Evolutionary conservation across 139 green algal genomes (phyloP).

Genomic region (Auxenochlorella pyrenoidosa): DNA sequence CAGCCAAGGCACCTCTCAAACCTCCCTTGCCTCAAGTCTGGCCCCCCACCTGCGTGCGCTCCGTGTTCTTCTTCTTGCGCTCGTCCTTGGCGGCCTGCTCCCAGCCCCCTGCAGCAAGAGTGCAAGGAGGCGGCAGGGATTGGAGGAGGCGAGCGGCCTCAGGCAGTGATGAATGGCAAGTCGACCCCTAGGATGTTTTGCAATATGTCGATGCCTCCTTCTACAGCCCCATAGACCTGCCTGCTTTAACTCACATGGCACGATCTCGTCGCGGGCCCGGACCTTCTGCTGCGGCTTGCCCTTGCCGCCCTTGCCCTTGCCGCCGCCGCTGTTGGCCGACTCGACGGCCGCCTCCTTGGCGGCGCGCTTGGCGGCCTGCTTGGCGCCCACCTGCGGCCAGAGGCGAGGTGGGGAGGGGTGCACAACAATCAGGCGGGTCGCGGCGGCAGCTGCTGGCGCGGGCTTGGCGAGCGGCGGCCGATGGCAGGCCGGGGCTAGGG

Average conservation of each 20-base stretch:
- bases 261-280: conserved; percentile 13
- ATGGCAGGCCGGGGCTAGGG: too few relatives aligned
- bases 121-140: background rate
- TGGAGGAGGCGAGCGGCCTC: background rate
- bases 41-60: background rate
- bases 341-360: conserved; percentile 17
- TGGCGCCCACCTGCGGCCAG: conserved; percentile 22
- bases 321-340: too few relatives aligned
- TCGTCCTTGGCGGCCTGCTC: conserved; percentile 24
- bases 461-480: too few relatives aligned
- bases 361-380: conserved; percentile 9
- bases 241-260: background rate
- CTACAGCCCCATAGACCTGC: background rate
- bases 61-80: conserved; percentile 29
- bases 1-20: background rate
- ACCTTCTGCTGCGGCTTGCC: background rate
- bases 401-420: background rate
- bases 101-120: background rate
- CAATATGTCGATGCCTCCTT: too few relatives aligned
- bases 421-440: background rate
- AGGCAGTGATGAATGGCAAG: background rate
- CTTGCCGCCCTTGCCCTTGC: conserved; percentile 19
- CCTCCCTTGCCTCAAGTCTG: background rate
- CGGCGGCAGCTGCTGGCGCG: background rate
- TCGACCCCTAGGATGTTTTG: too few relatives aligned